Base-by-base conservation (phyloP, 768 basidiomycete genomes). In the Vararia minispora region DNA sequence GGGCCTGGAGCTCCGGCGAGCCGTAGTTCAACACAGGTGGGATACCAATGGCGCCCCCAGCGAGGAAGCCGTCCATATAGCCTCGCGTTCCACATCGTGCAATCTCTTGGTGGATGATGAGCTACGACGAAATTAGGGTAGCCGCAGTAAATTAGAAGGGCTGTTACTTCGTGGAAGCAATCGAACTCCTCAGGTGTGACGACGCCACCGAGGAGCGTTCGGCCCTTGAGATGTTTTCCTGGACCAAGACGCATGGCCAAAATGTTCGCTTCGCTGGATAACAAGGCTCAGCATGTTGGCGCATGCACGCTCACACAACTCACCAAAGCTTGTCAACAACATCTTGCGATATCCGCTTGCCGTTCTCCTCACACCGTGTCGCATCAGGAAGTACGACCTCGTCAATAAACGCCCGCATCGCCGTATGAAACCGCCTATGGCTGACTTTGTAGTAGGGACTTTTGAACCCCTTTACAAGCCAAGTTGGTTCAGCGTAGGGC, bases 211-310 rank as follows among this genome's bases (percentile, higher is more conserved):
- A 90, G 76, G 2, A 95, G 60, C 9, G 64, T 73, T 27, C 74
- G 69, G 1, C 90, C 88, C 53, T 83, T 64, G 16, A 95, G 70
- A 53, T 92, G 87, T 56, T 87, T 86, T 14, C 86, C 87, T 3
- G 89, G 90, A 2, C 91, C 91, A 37, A 91, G 68, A 4, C 90
- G 75, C 89, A 95, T 92, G 6, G 85, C 79, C 35, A 87, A 76
- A 29, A 92, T 65, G 57, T 88, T 82, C 42, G 68, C 59, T 48
- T 79, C 78, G 17, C 87, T 89, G 49, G 9, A 14, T 20, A 41
- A 16, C 14, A 13, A 32, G 14, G 13, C 18, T 26, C 23, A 40
- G 9, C 18, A 13, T 21, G 21, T 9, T 13, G 16, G 13, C 29
- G 13, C 6, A 17, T 16, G 34, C 21, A 28, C 31, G 33, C 8